Conservation (phyloP, 257 asterid species). For the Solanum arcanum region DNA sequence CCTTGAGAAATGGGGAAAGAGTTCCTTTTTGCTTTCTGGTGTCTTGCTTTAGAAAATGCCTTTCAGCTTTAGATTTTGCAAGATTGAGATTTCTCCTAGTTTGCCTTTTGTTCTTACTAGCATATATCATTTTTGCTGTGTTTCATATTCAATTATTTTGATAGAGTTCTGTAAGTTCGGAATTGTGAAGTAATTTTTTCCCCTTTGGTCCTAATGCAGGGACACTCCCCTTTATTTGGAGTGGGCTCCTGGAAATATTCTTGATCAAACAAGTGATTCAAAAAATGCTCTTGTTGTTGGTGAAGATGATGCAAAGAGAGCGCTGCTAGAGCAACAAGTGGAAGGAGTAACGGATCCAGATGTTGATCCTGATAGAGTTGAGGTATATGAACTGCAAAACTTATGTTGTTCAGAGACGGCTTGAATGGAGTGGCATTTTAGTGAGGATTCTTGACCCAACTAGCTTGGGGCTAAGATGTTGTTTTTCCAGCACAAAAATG, state of each 20-base stretch:
- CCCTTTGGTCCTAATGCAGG: constrained; percentile 22
- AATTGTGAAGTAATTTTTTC: not conserved
- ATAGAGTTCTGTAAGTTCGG: not conserved
- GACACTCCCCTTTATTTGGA: constrained; percentile 92
- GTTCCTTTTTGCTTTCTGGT: not conserved
- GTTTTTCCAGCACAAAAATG: not conserved
- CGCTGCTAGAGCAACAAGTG: constrained; percentile 48
- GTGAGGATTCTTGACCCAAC: not conserved
- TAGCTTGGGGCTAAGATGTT: not conserved
- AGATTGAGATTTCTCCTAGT: not conserved
- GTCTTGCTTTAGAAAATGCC: not conserved
- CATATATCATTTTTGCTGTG: not conserved
- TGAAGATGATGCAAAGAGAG: constrained; percentile 38
- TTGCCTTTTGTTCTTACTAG: not conserved
- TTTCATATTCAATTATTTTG: not conserved
- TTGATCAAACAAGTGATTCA: constrained; percentile 30
- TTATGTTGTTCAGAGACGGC: not conserved
- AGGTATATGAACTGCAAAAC: constrained; percentile 33
- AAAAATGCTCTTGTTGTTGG: constrained; percentile 23
- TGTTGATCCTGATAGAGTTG: constrained; percentile 76
- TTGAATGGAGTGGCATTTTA: not conserved
- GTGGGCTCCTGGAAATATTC: constrained; percentile 92
- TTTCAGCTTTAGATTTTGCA: not conserved
- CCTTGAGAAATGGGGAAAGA: not conserved
- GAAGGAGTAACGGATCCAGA: constrained; percentile 51